These are phyloP conservation scores for Trypanosoma grayi DNA, from an alignment of 208 protist species.

Conservation along the genomic window DNA sequence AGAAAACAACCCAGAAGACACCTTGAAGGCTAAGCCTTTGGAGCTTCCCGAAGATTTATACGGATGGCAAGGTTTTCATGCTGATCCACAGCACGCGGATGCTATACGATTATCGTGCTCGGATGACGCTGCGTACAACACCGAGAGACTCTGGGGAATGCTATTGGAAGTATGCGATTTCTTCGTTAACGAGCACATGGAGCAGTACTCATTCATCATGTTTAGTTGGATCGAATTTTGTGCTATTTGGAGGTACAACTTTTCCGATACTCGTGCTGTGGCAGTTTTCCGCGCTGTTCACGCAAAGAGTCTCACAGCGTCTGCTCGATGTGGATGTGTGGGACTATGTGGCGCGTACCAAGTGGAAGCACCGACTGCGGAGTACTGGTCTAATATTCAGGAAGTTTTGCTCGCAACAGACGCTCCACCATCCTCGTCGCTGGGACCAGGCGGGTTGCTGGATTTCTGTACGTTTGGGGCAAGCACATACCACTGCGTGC, in stretches of 20 bases:
- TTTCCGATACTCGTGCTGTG: constrained; percentile 28
- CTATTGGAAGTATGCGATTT: constrained; percentile 58
- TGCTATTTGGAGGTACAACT: constrained; percentile 34
- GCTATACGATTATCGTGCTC: constrained; percentile 22
- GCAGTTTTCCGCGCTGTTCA: constrained; percentile 31
- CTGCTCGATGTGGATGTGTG: constrained; percentile 33
- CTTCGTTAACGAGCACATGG: constrained; percentile 33
- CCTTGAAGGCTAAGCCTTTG: background rate
- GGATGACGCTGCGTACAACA: constrained; percentile 52
- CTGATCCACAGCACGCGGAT: constrained; percentile 18
- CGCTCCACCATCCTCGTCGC: background rate
- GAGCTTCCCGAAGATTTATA: constrained; percentile 31
- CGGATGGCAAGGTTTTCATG: constrained; percentile 45
- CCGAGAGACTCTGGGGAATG: constrained; percentile 43
- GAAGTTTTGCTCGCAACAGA: constrained; percentile 23
- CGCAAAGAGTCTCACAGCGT: constrained; percentile 24
- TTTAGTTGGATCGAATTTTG: constrained; percentile 63
- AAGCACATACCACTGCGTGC: constrained; percentile 34
- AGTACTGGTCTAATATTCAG: constrained; percentile 24
- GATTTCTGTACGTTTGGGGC: constrained; percentile 26
- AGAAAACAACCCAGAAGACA: background rate
- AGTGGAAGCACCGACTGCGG: constrained; percentile 7
- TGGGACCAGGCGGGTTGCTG: background rate
- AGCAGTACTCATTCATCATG: constrained; percentile 57
- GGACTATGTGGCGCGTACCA: constrained; percentile 17